Evolutionary conservation across 345 rosid genomes (phyloP), one percentile per base, ranked within the genome.

Genomic region (Salix purpurea): DNA sequence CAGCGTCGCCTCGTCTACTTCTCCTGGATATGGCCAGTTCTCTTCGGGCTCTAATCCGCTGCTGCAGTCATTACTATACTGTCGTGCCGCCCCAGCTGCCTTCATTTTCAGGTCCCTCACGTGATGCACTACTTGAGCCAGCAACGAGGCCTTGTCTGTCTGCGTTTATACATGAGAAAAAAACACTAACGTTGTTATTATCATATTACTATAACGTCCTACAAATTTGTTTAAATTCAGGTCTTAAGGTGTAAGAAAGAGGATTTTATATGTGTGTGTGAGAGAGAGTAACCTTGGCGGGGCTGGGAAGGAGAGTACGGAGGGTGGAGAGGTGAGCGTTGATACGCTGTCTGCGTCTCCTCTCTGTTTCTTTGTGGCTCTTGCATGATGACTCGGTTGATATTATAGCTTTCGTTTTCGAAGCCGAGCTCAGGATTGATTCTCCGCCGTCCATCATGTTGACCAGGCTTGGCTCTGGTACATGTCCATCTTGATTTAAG

Each of bases 81-180:
- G 73, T 19, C 65, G 44, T 19, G 69, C 83, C 58, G 75, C 40
- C 78, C 83, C 87, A 26, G 87, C 85, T 16, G 86, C 89, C 64
- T 89, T 88, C 74, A 64, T 76, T 69, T 78, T 82, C 65, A 89
- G 78, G 79, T 90, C 92, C 83, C 78, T 88, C 84, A 90, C 84
- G 78, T 83, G 91, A 61, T 83, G 90, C 68, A 93, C 92, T 81
- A 91, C 97, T 81, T 91, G 94, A 30, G 96, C 96, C 26, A 92
- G 85, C 87, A 92, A 85, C 46, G 97, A 86, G 60, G 97, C 96
- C 84, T 92, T 92, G 82, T 91, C 94, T 64, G 89, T 92, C 96
- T 91, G 80, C 70, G 52, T 46, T 56, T 9, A 37, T 28, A 23
- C 28, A 46, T 6, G 28, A 26, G 12, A 6, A 14, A 67, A 1